These are phyloP conservation scores for Antarctomyces pellizariae DNA, from an alignment of 495 filamentous ascomycete species.

Conservation along the genomic window DNA sequence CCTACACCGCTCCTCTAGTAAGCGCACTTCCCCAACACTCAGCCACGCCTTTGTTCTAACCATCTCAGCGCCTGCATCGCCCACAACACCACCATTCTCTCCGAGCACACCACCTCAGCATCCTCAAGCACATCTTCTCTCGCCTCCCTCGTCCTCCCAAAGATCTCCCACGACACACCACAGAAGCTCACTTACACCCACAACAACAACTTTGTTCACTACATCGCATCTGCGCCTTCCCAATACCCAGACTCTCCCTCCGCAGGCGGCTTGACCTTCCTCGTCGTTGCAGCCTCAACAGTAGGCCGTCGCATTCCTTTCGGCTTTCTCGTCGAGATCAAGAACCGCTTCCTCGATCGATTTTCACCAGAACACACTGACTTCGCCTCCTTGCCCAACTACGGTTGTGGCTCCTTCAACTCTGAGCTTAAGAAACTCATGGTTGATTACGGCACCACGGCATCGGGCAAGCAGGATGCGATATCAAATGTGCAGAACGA, in stretches of 20 bases:
- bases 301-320: conserved; percentile 77
- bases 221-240: conserved; percentile 67
- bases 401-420: conserved; percentile 80
- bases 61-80: conserved; percentile 62
- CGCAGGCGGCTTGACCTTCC: conserved; percentile 61
- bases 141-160: conserved; percentile 85
- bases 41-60: conserved; percentile 9
- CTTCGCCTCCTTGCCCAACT: conserved; percentile 58
- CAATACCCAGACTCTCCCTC: conserved; percentile 26
- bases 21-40: conserved; percentile 11
- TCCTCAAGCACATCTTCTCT: conserved; percentile 57
- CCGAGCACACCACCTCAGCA: conserved; percentile 69
- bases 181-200: conserved; percentile 91
- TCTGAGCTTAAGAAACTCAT: conserved; percentile 50
- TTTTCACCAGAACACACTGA: conserved; percentile 46
- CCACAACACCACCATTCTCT: conserved; percentile 71
- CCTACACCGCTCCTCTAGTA: conserved; percentile 64
- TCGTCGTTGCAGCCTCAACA: conserved; percentile 54
- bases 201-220: conserved; percentile 79
- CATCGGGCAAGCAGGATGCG: conserved; percentile 54
- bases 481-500: conserved; percentile 61
- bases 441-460: conserved; percentile 61
- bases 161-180: conserved; percentile 57
- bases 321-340: conserved; percentile 78
- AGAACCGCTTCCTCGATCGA: conserved; percentile 60